phyloP scores from a whole-genome alignment of 2,329 filamentous ascomycete species.

The Diplodia intermedia region DNA sequence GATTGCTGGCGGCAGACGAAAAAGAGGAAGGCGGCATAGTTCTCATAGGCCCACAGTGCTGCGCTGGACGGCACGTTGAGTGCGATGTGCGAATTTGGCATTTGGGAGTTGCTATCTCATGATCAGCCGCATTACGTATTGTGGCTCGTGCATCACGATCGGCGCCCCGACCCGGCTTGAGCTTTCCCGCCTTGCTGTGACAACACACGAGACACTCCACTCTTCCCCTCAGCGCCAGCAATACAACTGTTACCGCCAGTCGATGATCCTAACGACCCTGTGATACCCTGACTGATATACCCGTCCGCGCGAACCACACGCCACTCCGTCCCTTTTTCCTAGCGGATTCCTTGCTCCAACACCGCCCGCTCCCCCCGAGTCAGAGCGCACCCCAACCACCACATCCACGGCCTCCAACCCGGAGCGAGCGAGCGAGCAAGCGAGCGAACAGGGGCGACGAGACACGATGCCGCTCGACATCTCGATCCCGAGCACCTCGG shows the following conservation, averaged over 20 bases:
- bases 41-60: conserved; percentile 22
- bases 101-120: conserved; percentile 11
- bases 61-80: conserved; percentile 15
- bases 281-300: conserved; percentile 22
- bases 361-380: neutral
- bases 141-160: conserved; percentile 19
- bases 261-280: conserved; percentile 9
- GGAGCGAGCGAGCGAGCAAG: neutral
- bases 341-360: neutral
- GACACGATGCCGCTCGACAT: conserved; percentile 43
- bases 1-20: conserved; percentile 24
- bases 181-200: conserved; percentile 26
- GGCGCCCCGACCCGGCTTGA: conserved; percentile 9
- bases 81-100: conserved; percentile 10
- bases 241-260: conserved; percentile 17
- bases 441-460: neutral
- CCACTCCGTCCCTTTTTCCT: neutral
- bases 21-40: conserved; percentile 19
- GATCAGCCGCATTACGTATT: conserved; percentile 28
- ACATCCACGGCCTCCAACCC: neutral
- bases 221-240: conserved; percentile 22
- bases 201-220: conserved; percentile 29
- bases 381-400: neutral
- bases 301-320: neutral
- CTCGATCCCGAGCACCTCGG: conserved; percentile 57